Evolutionary conservation across 1,284 basidiomycete genomes (phyloP).

Genomic region (Boletus chippewaensis): DNA sequence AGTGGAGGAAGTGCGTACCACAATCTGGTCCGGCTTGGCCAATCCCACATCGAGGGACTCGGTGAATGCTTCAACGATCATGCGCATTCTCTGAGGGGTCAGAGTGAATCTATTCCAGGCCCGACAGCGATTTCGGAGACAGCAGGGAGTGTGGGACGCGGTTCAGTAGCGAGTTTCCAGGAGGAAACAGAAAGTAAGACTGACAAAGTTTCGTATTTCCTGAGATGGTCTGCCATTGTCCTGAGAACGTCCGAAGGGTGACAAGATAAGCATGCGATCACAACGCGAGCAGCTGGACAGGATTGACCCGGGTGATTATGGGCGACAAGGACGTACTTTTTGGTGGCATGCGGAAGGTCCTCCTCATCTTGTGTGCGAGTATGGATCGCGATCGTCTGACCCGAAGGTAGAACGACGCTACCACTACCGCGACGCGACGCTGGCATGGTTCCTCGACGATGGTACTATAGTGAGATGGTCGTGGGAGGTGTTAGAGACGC

Average conservation of each 20-base stretch:
- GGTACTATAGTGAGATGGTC: conserved; percentile 2
- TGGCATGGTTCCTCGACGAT: conserved; percentile 40
- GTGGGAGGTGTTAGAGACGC: conserved; percentile 20
- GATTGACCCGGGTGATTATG: background rate
- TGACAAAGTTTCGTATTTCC: conserved; percentile 80
- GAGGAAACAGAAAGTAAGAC: conserved; percentile 28
- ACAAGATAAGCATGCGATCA: conserved; percentile 5
- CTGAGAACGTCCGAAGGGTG: conserved; percentile 33
- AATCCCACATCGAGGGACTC: conserved; percentile 87
- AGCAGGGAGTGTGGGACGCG: background rate
- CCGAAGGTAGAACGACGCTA: conserved; percentile 62
- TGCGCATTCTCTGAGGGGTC: conserved; percentile 91
- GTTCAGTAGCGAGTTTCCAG: conserved; percentile 10
- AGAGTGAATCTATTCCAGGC: conserved; percentile 59
- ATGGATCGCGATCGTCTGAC: conserved; percentile 57
- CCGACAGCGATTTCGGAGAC: background rate
- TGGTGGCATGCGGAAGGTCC: conserved; percentile 80
- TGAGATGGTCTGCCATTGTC: conserved; percentile 84
- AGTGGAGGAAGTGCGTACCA: conserved; percentile 53
- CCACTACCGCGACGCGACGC: conserved; percentile 70
- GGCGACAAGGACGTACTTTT: conserved; percentile 50
- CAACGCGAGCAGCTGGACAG: background rate
- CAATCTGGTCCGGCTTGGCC: conserved; percentile 76
- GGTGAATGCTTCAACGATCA: conserved; percentile 95
- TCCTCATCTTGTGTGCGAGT: conserved; percentile 65